These are phyloP conservation scores for Neoboletus brunneissimus DNA, from an alignment of 768 basidiomycete genomes.

Conservation along the genomic window DNA sequence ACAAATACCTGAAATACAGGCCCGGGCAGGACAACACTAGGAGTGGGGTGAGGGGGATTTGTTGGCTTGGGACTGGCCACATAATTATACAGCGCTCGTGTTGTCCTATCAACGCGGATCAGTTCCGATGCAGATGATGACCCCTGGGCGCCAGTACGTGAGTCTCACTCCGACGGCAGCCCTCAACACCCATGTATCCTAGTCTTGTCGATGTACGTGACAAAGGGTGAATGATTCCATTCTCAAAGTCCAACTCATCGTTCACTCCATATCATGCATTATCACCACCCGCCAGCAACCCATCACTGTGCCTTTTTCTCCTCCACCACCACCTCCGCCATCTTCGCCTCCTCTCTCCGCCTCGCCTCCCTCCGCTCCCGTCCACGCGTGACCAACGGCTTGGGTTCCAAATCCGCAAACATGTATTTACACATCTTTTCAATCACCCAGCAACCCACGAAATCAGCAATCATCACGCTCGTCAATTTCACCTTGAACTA, in stretches of 20 bases:
- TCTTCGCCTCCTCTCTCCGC: constrained; percentile 41
- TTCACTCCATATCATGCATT: neutral
- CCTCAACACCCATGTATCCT: too few species aligned
- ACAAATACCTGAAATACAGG: too few species aligned
- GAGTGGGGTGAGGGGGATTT: too few species aligned
- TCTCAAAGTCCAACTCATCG: neutral
- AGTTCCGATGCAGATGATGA: neutral
- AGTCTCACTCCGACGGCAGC: too few species aligned
- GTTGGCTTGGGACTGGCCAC: neutral
- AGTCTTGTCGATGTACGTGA: too few species aligned
- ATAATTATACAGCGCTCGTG: neutral
- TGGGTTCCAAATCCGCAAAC: constrained; percentile 87
- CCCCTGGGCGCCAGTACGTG: too few species aligned
- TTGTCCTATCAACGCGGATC: neutral
- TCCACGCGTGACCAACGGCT: constrained; percentile 78
- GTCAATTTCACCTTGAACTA: constrained; percentile 87
- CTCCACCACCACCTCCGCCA: constrained; percentile 14
- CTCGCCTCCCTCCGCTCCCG: constrained; percentile 73
- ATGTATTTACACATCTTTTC: constrained; percentile 80
- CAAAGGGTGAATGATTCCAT: too few species aligned
- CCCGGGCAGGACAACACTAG: too few species aligned
- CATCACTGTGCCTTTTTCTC: constrained; percentile 39
- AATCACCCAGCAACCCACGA: constrained; percentile 81
- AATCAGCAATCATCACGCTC: constrained; percentile 80
- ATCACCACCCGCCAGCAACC: neutral